phyloP scores from a whole-genome alignment of 2,329 filamentous ascomycete species.

The Talaromyces sp. region DNA sequence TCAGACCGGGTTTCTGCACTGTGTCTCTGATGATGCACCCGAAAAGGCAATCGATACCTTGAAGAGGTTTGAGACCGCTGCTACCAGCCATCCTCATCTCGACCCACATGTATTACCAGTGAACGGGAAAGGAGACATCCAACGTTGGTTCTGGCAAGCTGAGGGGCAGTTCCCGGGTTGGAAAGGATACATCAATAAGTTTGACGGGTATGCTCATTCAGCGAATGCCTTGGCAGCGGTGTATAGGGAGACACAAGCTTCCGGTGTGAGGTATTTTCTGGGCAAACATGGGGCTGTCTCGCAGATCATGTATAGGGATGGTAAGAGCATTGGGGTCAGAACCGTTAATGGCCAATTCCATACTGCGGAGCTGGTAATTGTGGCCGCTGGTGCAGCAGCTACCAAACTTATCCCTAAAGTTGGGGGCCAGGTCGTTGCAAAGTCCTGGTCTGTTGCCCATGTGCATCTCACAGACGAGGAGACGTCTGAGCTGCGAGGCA shows the following conservation, averaged over 20 bases:
- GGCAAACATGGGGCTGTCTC: conserved; percentile 28
- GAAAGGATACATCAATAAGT: conserved; percentile 55
- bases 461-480: conserved; percentile 53
- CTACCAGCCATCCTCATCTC: background rate
- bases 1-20: conserved; percentile 48
- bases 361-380: conserved; percentile 39
- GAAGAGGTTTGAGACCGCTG: background rate
- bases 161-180: conserved; percentile 46
- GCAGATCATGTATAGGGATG: background rate
- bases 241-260: conserved; percentile 35
- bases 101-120: background rate
- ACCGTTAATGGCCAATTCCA: conserved; percentile 30
- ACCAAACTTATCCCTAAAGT: conserved; percentile 44
- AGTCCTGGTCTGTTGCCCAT: conserved; percentile 57
- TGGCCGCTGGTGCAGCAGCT: conserved; percentile 45
- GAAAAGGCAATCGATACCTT: conserved; percentile 25
- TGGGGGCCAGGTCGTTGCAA: conserved; percentile 49
- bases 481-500: conserved; percentile 48
- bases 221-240: conserved; percentile 47
- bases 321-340: conserved; percentile 18
- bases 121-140: background rate
- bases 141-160: background rate
- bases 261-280: conserved; percentile 40
- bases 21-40: conserved; percentile 44
- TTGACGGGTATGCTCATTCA: conserved; percentile 55